Evolutionary conservation across 2,329 filamentous ascomycete genomes (phyloP), one percentile per base, ranked within the genome.

Genomic region (Trichoderma asperellum): DNA sequence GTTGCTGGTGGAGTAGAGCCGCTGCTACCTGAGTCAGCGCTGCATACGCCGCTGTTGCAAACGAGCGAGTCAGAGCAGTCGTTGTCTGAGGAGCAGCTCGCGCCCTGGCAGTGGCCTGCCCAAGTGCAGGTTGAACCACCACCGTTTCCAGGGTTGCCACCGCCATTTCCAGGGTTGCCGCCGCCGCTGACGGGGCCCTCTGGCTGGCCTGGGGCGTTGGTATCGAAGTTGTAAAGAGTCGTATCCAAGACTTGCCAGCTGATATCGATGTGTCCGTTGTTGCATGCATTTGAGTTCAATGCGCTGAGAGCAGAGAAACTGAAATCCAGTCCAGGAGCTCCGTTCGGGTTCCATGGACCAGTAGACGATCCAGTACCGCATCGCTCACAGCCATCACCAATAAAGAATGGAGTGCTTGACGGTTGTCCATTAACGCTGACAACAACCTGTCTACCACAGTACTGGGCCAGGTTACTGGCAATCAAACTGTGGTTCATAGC

Each of bases 301-400:
- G 57, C 27, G 34, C 53, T 62, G 2, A 72, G 66, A 2, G 47
- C 57, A 1, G 68, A 57, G 47, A 68, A 72, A 29, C 68, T 70
- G 59, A 72, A 72, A 49, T 72, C 71, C 6, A 72, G 56, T 8
- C 71, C 71, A 10, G 71, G 70, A 35, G 70, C 71, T 12, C 68
- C 71, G 14, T 52, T 55, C 3, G 70, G 40, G 52, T 72, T 69
- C 71, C 71, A 72, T n/a, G 62, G 34, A 16, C n/a, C 27, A 35
- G 56, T 53, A 11, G 65, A 68, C 5, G 65, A 43, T 21, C 71
- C 71, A 32, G 63, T 61, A 2, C 64, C 71, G 37, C 71, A 72
- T n/a, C 70, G 66, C 66, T 72, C 70, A 49, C 71, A 71, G 16
- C 70, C 71, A 21, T 72, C 71, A 21, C 71, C 71, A 12, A 72